Conservation (phyloP, 495 filamentous ascomycete genomes). For the Bryoglossum gracile region DNA sequence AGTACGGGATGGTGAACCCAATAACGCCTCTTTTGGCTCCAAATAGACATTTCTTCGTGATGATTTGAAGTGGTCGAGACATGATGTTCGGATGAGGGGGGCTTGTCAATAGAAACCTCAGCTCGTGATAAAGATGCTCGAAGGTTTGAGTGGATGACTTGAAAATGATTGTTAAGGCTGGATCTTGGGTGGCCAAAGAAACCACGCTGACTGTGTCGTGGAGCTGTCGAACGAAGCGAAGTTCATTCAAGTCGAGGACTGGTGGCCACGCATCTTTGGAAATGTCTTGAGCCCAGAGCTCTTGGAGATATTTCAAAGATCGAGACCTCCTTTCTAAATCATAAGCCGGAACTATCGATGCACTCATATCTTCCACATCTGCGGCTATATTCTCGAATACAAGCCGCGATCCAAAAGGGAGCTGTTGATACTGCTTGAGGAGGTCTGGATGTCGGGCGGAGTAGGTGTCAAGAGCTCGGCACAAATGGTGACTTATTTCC, state of each 20-base stretch:
- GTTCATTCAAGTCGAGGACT: not conserved
- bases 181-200: not conserved
- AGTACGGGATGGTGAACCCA: slow-evolving; percentile 30
- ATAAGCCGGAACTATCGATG: not conserved
- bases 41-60: slow-evolving; percentile 28
- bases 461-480: no score
- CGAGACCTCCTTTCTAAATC: slow-evolving; percentile 3
- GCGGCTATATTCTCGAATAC: slow-evolving; percentile 2
- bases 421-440: not conserved
- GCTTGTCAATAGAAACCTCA: slow-evolving; percentile 29
- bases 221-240: slow-evolving; percentile 10
- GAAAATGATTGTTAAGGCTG: slow-evolving; percentile 11
- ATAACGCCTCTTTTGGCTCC: slow-evolving; percentile 26
- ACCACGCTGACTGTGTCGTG: slow-evolving; percentile 14
- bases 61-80: slow-evolving; percentile 21
- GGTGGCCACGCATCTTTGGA: not conserved
- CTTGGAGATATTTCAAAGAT: slow-evolving; percentile 1
- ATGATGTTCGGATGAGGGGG: slow-evolving; percentile 26
- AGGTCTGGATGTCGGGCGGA: no score
- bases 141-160: slow-evolving; percentile 21
- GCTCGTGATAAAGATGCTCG: slow-evolving; percentile 33
- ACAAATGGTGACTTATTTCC: no score
- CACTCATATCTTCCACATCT: not conserved
- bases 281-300: not conserved
- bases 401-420: slow-evolving; percentile 12